A percentile compares a stretch with the other conserved stretches of the same genome.
phyloP scores from a whole-genome alignment of 2,329 filamentous ascomycete species.

The Xylaria sp. region DNA sequence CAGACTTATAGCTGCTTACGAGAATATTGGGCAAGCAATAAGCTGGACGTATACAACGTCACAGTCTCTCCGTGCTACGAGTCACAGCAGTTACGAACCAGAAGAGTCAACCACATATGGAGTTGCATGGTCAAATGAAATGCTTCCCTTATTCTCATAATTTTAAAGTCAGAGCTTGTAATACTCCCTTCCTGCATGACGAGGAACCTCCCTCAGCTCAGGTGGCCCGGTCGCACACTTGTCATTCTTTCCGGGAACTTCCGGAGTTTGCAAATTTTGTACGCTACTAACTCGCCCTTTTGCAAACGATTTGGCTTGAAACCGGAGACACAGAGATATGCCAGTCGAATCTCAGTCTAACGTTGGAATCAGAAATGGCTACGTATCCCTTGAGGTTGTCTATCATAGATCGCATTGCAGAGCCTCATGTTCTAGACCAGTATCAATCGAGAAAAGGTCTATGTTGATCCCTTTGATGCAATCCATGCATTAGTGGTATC shows the following conservation, averaged over 20 bases:
- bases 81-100: constrained; percentile 5
- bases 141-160: background rate
- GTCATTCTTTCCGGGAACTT: constrained; percentile 4
- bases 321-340: background rate
- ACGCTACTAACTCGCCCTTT: background rate
- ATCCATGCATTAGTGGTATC: constrained; percentile 12
- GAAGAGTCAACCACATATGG: too few relatives aligned
- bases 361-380: too few relatives aligned
- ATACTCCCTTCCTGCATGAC: constrained; percentile 10
- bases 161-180: background rate
- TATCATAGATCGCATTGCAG: constrained; percentile 10
- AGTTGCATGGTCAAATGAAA: background rate
- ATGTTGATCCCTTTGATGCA: constrained; percentile 21
- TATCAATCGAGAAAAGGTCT: constrained; percentile 12
- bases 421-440: constrained; percentile 30
- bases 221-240: constrained; percentile 19
- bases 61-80: background rate
- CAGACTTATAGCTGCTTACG: constrained; percentile 17
- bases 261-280: background rate
- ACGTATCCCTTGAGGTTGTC: constrained; percentile 8
- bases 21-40: constrained; percentile 14
- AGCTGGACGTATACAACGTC: background rate
- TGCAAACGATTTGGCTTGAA: background rate
- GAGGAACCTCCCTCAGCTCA: background rate
- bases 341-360: background rate